phyloP scores from a whole-genome alignment of 495 filamentous ascomycete genomes.

The Podospora tetraspora region DNA sequence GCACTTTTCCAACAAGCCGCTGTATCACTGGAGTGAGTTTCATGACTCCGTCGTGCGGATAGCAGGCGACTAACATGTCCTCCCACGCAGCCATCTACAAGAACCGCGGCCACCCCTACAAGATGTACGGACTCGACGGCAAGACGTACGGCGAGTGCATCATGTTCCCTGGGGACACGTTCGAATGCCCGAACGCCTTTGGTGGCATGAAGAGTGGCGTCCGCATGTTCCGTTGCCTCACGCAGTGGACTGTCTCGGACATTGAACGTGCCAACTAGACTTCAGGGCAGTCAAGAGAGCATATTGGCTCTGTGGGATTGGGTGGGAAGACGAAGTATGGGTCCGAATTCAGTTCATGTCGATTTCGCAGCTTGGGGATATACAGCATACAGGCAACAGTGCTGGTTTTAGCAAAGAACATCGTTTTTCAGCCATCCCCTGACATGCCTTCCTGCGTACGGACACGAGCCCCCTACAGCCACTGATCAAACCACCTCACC shows the following conservation, averaged over 20 bases:
- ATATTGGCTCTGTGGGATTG: too few species aligned
- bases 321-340: not conserved
- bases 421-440: not conserved
- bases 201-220: not conserved
- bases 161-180: not conserved
- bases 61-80: not conserved
- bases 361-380: too few species aligned
- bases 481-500: constrained; percentile 60
- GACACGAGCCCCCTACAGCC: constrained; percentile 1
- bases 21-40: not conserved
- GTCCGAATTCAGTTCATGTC: not conserved
- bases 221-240: not conserved
- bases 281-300: not conserved
- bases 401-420: not conserved
- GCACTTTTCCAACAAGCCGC: not conserved
- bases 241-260: not conserved
- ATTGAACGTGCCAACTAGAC: not conserved
- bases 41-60: too few species aligned
- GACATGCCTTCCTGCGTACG: not conserved
- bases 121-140: not conserved
- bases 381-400: not conserved
- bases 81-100: not conserved
- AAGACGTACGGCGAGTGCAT: not conserved
- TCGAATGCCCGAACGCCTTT: not conserved
- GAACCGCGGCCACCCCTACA: not conserved